These are phyloP conservation scores for Hymenoscyphus linearis DNA, from an alignment of 2,329 filamentous ascomycete species.

Conservation along the genomic window DNA sequence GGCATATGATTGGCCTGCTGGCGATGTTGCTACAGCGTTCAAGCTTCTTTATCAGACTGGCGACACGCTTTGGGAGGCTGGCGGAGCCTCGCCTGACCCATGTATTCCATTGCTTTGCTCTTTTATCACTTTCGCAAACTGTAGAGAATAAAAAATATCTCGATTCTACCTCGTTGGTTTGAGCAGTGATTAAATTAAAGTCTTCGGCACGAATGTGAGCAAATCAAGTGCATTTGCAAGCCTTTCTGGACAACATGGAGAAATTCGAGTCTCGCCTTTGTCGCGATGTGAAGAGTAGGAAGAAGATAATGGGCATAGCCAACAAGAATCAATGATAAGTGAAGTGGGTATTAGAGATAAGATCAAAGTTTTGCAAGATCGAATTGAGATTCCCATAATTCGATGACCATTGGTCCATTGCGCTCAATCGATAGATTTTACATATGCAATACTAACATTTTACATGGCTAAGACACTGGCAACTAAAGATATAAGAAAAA, in stretches of 20 bases:
- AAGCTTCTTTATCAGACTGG: not conserved
- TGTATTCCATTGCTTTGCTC: not conserved
- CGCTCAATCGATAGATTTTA: not conserved
- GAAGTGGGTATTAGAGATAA: not conserved
- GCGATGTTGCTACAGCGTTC: not conserved
- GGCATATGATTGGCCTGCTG: not conserved
- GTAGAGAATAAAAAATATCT: too few relatives aligned
- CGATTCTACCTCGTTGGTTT: not conserved
- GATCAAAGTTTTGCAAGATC: not conserved
- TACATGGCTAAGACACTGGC: not conserved
- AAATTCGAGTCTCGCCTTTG: not conserved
- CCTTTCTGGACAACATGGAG: not conserved
- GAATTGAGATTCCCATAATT: not conserved
- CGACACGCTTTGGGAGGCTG: not conserved
- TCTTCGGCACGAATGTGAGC: not conserved
- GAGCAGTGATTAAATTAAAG: not conserved
- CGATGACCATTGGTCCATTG: not conserved
- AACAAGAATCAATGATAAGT: not conserved
- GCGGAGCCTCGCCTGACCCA: not conserved
- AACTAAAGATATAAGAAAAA: not conserved
- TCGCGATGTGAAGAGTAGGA: not conserved
- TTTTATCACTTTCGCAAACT: not conserved
- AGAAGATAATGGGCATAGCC: not conserved
- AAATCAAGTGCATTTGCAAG: not conserved
- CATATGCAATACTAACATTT: not conserved